These are phyloP conservation scores for Cyberlindnera xylosilytica DNA, from an alignment of 805 yeast species.

Conservation along the genomic window DNA sequence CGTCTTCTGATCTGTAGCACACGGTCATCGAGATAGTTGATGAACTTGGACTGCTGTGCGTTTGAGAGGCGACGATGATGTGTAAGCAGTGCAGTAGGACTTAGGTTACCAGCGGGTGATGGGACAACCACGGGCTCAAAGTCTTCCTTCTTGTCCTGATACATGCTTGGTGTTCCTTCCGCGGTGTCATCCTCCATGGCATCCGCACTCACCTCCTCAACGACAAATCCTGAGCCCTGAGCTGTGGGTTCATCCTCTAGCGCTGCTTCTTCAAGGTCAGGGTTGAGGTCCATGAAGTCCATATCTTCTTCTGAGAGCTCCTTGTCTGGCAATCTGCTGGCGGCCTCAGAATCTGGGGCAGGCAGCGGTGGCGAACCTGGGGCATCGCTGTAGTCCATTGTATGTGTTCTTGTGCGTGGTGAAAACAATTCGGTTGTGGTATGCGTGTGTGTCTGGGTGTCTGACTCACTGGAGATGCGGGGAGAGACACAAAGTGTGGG, in stretches of 20 bases:
- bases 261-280: slow-evolving; percentile 13
- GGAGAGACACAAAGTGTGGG: not conserved
- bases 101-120: slow-evolving; percentile 8
- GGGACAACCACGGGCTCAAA: slow-evolving; percentile 14
- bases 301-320: slow-evolving; percentile 16
- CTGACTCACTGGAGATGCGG: not conserved
- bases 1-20: slow-evolving; percentile 52
- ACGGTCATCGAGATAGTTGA: slow-evolving; percentile 51
- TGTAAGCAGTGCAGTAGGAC: not conserved
- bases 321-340: slow-evolving; percentile 8
- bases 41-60: slow-evolving; percentile 55
- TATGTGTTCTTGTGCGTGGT: not conserved
- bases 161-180: not conserved
- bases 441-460: not conserved
- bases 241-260: not conserved
- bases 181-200: slow-evolving; percentile 1
- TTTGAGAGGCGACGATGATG: slow-evolving; percentile 33
- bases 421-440: not conserved
- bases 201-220: not conserved
- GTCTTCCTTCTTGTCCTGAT: slow-evolving; percentile 12
- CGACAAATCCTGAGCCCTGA: not conserved
- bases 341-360: slow-evolving; percentile 21
- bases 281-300: slow-evolving; percentile 26
- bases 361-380: slow-evolving; percentile 28
- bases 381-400: slow-evolving; percentile 17